A percentile compares a stretch with the other conserved stretches of the same genome.
phyloP scores from a whole-genome alignment of 306 rosid species.

The Chamaecrista fasciculata region DNA sequence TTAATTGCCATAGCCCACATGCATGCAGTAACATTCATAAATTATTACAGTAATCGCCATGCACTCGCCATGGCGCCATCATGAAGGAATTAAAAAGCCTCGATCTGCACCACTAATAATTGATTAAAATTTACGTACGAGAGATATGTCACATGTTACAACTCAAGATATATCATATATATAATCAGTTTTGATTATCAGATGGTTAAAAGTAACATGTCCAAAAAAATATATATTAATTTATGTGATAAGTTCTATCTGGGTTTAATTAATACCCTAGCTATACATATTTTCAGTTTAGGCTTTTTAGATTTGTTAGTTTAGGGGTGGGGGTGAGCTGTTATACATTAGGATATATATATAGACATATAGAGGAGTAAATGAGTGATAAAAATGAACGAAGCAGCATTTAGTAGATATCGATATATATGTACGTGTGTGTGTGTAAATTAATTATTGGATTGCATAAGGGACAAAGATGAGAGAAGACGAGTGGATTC shows the following conservation, averaged over 20 bases:
- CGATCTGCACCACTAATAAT: no score
- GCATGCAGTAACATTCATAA: no score
- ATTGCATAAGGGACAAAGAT: conserved; percentile 35
- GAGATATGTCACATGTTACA: background rate
- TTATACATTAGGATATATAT: background rate
- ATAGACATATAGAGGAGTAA: no score
- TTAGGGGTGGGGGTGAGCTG: background rate
- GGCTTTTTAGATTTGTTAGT: no score
- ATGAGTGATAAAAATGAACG: background rate
- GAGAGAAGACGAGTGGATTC: conserved; percentile 40
- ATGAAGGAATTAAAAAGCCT: no score
- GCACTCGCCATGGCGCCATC: no score
- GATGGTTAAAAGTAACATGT: no score
- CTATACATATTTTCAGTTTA: background rate
- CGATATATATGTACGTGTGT: no score
- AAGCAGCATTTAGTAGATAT: background rate
- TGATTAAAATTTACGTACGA: background rate
- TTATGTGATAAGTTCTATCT: background rate
- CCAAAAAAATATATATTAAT: no score
- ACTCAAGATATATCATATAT: background rate
- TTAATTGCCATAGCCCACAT: no score
- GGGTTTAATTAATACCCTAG: background rate
- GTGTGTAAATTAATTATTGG: background rate
- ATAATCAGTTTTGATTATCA: no score
- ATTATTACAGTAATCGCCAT: no score